Percentiles rank a stretch among this genome's conserved stretches.
Evolutionary conservation across 2,329 filamentous ascomycete species (phyloP).

Genomic region (Pochonia chlamydosporia): DNA sequence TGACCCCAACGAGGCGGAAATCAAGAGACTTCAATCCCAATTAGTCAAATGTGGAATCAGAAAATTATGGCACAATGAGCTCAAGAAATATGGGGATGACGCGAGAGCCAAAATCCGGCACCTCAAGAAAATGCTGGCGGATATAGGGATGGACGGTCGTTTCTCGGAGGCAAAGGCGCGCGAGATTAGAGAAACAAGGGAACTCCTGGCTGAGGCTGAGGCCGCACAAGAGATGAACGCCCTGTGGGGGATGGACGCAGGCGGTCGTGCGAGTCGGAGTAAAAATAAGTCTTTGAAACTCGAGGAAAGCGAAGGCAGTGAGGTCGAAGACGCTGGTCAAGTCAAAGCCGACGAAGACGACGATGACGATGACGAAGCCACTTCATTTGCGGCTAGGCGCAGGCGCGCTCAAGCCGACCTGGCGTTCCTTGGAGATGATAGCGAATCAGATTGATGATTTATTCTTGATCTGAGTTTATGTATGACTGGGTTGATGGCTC

Average conservation of each 20-base stretch:
- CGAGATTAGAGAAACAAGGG: conserved; percentile 81
- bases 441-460: conserved; percentile 49
- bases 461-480: not conserved
- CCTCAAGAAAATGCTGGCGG: conserved; percentile 70
- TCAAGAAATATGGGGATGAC: conserved; percentile 68
- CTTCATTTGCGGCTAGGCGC: conserved; percentile 37
- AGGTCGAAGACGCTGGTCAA: conserved; percentile 18
- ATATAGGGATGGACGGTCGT: conserved; percentile 81
- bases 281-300: conserved; percentile 24
- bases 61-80: conserved; percentile 84
- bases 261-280: conserved; percentile 35
- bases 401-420: conserved; percentile 45
- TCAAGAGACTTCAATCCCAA: conserved; percentile 83
- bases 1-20: conserved; percentile 67
- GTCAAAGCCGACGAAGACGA: conserved; percentile 25
- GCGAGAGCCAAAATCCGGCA: conserved; percentile 75
- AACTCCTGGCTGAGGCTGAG: conserved; percentile 78
- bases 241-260: conserved; percentile 59
- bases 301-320: conserved; percentile 25
- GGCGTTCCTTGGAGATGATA: conserved; percentile 64
- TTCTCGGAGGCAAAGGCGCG: conserved; percentile 80
- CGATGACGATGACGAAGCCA: conserved; percentile 23
- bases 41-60: conserved; percentile 86
- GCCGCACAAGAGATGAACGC: conserved; percentile 76
- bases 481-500: not conserved